Evolutionary conservation across 2,329 filamentous ascomycete genomes (phyloP), one percentile per base, ranked within the genome.

Genomic region (Ceratocystis albifundus): DNA sequence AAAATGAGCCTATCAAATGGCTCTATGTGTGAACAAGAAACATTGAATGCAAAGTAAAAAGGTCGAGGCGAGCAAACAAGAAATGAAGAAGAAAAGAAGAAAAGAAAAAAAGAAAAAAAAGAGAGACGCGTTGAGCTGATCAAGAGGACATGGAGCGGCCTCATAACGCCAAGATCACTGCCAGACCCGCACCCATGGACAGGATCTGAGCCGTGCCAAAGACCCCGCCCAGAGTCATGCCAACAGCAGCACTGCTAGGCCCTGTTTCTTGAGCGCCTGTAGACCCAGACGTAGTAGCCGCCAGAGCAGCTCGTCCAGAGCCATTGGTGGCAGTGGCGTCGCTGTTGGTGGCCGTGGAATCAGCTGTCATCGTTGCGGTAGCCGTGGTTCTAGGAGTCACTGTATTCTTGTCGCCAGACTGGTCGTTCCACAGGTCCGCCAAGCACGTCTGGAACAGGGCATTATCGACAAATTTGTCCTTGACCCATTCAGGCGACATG

Each of bases 401-500:
- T 0, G 36, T 41, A 41, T 59, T 59, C 25, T 32, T 59, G 15
- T 15, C 17, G 53, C 55, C 30, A 2, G 30, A 17, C 55, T 59
- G 25, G 20, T 59, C 20, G 55, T 30, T 22, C 66, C 68, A 69
- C 22, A 65, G 28, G 2, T 70, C 70, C 69, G 73, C 69, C 8
- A 74, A 67, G 7, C 70, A 50, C 61, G 69, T 71, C 55, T 73
- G 71, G 44, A 74, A 71, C 12, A 73, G 69, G 20, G 68, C n/a
- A 17, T 68, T 66, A 46, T 68, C 57, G 25, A 59, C 59, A 45
- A 65, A 66, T 57, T 68, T 65, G 45, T 67, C 69, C 44, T 72
- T 73, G 22, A 72, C 71, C 30, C 73, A 71, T 10, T 71, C 71
- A 0, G 79, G 78, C 28, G 78, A 79, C n/a, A 80, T 70, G 41